Base-by-base conservation (phyloP, 257 asterid genomes). In the Nicotiana otophora region DNA sequence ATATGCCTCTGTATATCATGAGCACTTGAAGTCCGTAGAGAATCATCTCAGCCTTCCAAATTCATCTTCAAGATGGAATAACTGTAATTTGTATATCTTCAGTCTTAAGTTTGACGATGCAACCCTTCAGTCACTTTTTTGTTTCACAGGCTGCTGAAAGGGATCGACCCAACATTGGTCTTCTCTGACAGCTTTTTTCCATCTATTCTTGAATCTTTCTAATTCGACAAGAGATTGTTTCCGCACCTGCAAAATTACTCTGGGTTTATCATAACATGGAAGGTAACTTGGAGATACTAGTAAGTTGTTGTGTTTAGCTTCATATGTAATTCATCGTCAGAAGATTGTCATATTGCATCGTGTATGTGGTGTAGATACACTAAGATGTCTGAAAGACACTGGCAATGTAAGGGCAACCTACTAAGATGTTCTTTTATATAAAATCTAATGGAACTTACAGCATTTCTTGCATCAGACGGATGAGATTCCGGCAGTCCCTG, bases 91-190 rank as follows among this genome's bases (percentile, higher is more conserved):
- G 46, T 46, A 55, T 23, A 36, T 51, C 60, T 53, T 74, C 16
- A 26, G 39, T 46, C 12, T 20, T 20, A 46, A 46, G 79, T 23
- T 14, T 46, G 14, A 12, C 6, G 8, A 74, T 48, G 80, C 26
- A 14, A 7, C 62, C 20, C 23, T 51, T 75, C 80, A 75, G 62
- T 75, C 80, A 75, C 46, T 66, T 23, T 80, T 79, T 28, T 80
- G 84, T 81, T 83, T 70, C 11, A 66, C 34, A 72, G 75, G 84
- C 70, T 61, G 85, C 81, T 84, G 88, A 81, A 87, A 86, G 46
- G 93, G 95, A 83, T 90, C 92, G 9, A 64, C 84, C 97, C 96
- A 93, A 76, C 96, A 93, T 83, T 85, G 46, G 69, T 93, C 97
- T 86, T 92, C 95, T 83, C 84, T 85, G 12, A 86, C 92, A 77